Percentiles rank a stretch among this genome's conserved stretches.
Conservation (phyloP, 257 asterid genomes). For the Penstemon barbatus region DNA sequence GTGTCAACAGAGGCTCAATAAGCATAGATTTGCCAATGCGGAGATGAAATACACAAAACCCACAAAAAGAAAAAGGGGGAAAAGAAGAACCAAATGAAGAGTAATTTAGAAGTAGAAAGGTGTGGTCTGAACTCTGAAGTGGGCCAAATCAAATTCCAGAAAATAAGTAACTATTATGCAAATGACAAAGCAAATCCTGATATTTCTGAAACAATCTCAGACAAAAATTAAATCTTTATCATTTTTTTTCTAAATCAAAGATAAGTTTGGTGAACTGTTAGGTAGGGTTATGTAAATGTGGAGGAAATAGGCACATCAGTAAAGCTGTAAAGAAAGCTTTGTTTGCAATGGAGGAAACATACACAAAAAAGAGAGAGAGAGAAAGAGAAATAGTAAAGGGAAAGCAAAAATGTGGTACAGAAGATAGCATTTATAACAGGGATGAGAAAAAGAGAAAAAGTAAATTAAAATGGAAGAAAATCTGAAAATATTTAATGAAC, state of each 20-base stretch:
- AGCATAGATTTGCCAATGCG: constrained; percentile 64
- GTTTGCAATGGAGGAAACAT: constrained; percentile 78
- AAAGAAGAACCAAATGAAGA: constrained; percentile 45
- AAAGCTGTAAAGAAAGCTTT: constrained; percentile 53
- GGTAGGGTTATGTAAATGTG: constrained; percentile 51
- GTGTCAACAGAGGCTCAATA: constrained; percentile 46
- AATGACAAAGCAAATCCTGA: constrained; percentile 26
- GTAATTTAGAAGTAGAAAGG: constrained; percentile 56
- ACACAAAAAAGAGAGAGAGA: constrained; percentile 27
- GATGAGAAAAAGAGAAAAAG: constrained; percentile 12
- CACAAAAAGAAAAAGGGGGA: constrained; percentile 27
- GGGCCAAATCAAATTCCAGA: constrained; percentile 57
- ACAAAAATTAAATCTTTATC: constrained; percentile 54
- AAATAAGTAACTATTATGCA: constrained; percentile 33
- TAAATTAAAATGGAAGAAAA: constrained; percentile 21
- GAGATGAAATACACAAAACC: constrained; percentile 39
- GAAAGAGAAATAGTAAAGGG: constrained; percentile 35
- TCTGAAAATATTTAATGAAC: constrained; percentile 2
- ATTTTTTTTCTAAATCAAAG: constrained; percentile 29
- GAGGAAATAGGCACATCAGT: constrained; percentile 39
- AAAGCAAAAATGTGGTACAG: constrained; percentile 40
- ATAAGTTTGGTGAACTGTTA: constrained; percentile 44
- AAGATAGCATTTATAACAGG: constrained; percentile 47
- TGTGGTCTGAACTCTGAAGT: constrained; percentile 34
- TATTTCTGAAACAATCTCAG: constrained; percentile 45